Percentiles rank a stretch among this genome's conserved stretches.
Evolutionary conservation across 306 rosid genomes (phyloP).

Genomic region (Casuarina glauca): DNA sequence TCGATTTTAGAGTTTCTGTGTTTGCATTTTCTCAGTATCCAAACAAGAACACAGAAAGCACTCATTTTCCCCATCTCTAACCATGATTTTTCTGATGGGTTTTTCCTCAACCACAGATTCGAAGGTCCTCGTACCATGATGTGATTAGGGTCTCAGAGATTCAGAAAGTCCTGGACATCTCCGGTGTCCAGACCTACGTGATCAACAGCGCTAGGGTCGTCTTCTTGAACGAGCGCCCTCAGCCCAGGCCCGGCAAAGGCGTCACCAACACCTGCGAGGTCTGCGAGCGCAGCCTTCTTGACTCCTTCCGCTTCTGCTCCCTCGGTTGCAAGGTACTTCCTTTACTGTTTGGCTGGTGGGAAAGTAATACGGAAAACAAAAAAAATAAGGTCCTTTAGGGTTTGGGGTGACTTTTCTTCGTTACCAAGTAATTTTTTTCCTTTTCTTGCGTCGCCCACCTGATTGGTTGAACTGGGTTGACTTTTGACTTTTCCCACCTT

Average conservation of each 20-base stretch:
- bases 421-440: too few species aligned
- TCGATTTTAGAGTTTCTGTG: not conserved
- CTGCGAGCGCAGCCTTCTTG: constrained; percentile 96
- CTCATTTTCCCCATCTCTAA: constrained; percentile 1
- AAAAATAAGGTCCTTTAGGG: not conserved
- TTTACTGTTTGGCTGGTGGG: constrained; percentile 16
- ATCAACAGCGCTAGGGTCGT: constrained; percentile 98
- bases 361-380: not conserved
- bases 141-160: constrained; percentile 90
- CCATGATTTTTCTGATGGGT: constrained; percentile 2
- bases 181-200: constrained; percentile 94
- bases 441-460: too few species aligned
- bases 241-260: constrained; percentile 98
- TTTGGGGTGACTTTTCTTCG: too few species aligned
- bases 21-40: constrained; percentile 30
- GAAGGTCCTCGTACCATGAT: constrained; percentile 97
- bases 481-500: constrained; percentile 13
- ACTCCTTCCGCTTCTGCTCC: constrained; percentile 90
- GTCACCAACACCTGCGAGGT: constrained; percentile 98
- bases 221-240: constrained; percentile 94
- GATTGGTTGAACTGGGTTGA: constrained; percentile 36
- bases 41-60: constrained; percentile 1
- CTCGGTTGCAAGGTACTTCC: constrained; percentile 92
- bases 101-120: constrained; percentile 54
- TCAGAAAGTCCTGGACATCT: constrained; percentile 90